Conservation (phyloP, 1,284 basidiomycete species). For the Ganoderma lingzhi region DNA sequence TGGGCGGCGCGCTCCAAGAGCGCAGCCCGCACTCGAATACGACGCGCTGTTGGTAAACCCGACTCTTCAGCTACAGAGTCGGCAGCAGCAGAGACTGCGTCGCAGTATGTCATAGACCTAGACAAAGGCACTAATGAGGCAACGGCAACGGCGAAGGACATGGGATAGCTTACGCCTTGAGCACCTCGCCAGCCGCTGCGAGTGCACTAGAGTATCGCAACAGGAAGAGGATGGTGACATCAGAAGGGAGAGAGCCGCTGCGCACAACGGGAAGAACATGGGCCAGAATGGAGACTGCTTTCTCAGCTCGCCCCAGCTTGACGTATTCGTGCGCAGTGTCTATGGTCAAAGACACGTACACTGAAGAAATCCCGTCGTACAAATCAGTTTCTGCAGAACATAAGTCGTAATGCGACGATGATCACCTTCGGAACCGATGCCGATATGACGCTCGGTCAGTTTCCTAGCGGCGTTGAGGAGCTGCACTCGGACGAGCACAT, state of each 20-base stretch:
- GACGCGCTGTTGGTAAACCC: slow-evolving; percentile 57
- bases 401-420: slow-evolving; percentile 14
- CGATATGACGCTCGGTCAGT: slow-evolving; percentile 38
- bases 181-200: slow-evolving; percentile 65
- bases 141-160: neutral
- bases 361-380: slow-evolving; percentile 48
- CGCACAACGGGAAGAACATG: slow-evolving; percentile 59
- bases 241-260: slow-evolving; percentile 52
- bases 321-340: slow-evolving; percentile 82
- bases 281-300: slow-evolving; percentile 70
- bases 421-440: slow-evolving; percentile 58
- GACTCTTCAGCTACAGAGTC: slow-evolving; percentile 55
- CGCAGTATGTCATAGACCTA: slow-evolving; percentile 64
- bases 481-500: slow-evolving; percentile 53
- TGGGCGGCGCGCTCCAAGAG: slow-evolving; percentile 74
- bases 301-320: slow-evolving; percentile 75
- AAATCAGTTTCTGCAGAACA: neutral
- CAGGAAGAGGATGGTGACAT: slow-evolving; percentile 62
- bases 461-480: slow-evolving; percentile 41
- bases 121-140: neutral
- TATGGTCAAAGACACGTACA: slow-evolving; percentile 69
- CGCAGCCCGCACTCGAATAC: slow-evolving; percentile 64
- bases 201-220: slow-evolving; percentile 75
- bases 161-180: slow-evolving; percentile 62
- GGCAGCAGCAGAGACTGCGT: slow-evolving; percentile 60